Conservation (phyloP, 2,329 filamentous ascomycete species). For the Cladophialophora immunda region DNA sequence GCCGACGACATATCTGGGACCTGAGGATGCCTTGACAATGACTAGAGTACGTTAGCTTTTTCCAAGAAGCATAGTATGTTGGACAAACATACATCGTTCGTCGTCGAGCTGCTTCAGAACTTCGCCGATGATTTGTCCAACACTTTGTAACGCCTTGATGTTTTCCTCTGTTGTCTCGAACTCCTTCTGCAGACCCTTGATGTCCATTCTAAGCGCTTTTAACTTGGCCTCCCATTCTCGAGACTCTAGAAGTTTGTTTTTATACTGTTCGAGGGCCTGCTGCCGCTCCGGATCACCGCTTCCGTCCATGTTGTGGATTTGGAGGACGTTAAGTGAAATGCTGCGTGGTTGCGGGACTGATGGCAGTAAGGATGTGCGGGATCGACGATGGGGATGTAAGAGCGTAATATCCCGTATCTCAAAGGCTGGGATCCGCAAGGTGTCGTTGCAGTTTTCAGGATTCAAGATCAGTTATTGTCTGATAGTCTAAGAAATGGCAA, state of each 20-base stretch:
- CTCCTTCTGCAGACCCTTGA: conserved; percentile 93
- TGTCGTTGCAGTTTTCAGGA: conserved; percentile 1
- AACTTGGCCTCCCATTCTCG: conserved; percentile 99
- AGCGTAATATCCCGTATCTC: not conserved
- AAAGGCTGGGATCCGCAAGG: not conserved
- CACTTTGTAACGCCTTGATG: conserved; percentile 98
- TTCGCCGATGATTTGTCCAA: conserved; percentile 98
- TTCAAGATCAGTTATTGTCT: conserved; percentile 13
- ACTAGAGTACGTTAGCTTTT: conserved; percentile 62
- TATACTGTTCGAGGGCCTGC: conserved; percentile 79
- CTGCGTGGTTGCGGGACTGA: not conserved
- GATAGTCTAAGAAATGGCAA: conserved; percentile 1
- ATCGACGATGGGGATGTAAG: not conserved
- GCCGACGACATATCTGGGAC: conserved; percentile 96
- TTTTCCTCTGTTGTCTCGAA: conserved; percentile 98
- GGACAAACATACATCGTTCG: conserved; percentile 81
- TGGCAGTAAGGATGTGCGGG: not conserved
- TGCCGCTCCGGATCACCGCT: conserved; percentile 63
- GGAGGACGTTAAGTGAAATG: not conserved
- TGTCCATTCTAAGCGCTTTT: conserved; percentile 90
- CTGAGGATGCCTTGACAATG: conserved; percentile 97
- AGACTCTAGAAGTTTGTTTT: conserved; percentile 86
- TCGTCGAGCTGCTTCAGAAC: conserved; percentile 99
- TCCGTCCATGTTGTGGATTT: conserved; percentile 42
- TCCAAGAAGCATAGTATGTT: not conserved